Evolutionary conservation across 352 stramenopile species (phyloP).

Genomic region (Globisporangium heterothallicum): DNA sequence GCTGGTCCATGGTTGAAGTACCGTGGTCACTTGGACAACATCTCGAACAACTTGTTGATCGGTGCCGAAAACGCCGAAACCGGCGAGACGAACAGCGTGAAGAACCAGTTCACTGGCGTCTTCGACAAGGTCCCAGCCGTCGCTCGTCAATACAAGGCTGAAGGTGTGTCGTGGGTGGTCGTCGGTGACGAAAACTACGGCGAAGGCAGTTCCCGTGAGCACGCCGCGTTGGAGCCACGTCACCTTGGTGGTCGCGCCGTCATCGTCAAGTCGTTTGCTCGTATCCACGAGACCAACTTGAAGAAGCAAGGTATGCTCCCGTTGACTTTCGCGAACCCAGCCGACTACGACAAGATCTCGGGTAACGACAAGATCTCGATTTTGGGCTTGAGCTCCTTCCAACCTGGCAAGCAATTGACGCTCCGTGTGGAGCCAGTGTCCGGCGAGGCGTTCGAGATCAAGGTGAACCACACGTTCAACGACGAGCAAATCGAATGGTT

Average conservation of each 20-base stretch:
- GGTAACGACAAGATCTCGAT: conserved; percentile 91
- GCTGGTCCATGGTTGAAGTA: conserved; percentile 93
- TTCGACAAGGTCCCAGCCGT: conserved; percentile 88
- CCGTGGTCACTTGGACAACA: conserved; percentile 93
- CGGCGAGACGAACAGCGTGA: conserved; percentile 88
- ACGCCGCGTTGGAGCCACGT: conserved; percentile 89
- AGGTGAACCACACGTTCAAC: conserved; percentile 94
- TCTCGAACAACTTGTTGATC: conserved; percentile 94
- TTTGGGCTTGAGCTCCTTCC: conserved; percentile 78
- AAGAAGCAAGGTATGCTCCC: conserved; percentile 95
- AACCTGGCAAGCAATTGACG: conserved; percentile 83
- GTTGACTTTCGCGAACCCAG: conserved; percentile 88
- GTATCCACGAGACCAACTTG: conserved; percentile 94
- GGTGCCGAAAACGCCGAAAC: conserved; percentile 91
- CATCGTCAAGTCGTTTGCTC: conserved; percentile 92
- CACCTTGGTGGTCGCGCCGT: conserved; percentile 89
- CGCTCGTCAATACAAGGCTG: conserved; percentile 89
- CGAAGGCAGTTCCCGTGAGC: conserved; percentile 89
- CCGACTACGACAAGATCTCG: conserved; percentile 91
- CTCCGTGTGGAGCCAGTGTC: conserved; percentile 69
- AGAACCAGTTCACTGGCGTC: conserved; percentile 87
- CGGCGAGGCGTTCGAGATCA: conserved; percentile 79
- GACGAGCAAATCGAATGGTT: conserved; percentile 94
- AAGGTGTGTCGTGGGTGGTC: conserved; percentile 88
- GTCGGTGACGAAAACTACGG: conserved; percentile 94